These are phyloP conservation scores for Gomphus sp. DNA, from an alignment of 1,284 basidiomycete genomes.

Conservation along the genomic window DNA sequence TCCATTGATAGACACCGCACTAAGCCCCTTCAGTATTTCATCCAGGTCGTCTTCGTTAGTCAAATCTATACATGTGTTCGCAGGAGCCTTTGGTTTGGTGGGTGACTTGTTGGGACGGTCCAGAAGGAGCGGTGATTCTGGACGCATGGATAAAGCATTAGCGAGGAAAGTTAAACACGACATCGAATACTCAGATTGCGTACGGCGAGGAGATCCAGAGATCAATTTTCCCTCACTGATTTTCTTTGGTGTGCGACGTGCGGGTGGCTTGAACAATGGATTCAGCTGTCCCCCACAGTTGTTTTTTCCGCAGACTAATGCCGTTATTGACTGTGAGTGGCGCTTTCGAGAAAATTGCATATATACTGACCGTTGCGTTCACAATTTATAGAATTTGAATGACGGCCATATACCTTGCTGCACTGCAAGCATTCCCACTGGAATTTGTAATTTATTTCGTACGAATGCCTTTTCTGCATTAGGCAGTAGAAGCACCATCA, in stretches of 20 bases:
- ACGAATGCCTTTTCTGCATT: slow-evolving; percentile 59
- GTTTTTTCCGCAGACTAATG: neutral
- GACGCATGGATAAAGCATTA: neutral
- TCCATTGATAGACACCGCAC: neutral
- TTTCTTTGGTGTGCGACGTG: neutral
- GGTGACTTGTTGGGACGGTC: neutral
- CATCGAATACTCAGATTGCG: slow-evolving; percentile 4
- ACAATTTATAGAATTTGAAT: slow-evolving; percentile 8
- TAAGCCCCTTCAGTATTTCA: neutral
- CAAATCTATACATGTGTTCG: neutral
- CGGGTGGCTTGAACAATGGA: neutral
- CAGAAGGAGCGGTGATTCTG: slow-evolving; percentile 9
- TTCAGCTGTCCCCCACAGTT: neutral
- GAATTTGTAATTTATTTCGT: slow-evolving; percentile 70
- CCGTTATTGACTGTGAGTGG: neutral
- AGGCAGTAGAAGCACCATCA: neutral
- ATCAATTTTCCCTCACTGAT: neutral
- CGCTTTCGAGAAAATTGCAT: neutral
- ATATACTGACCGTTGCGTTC: neutral
- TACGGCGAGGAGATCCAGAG: slow-evolving; percentile 11
- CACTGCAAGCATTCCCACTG: slow-evolving; percentile 38
- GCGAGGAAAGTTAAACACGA: neutral
- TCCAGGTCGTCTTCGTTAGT: neutral
- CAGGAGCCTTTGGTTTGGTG: neutral
- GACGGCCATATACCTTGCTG: slow-evolving; percentile 5